phyloP scores from a whole-genome alignment of 495 filamentous ascomycete genomes.

The Aspergillus ostianus region DNA sequence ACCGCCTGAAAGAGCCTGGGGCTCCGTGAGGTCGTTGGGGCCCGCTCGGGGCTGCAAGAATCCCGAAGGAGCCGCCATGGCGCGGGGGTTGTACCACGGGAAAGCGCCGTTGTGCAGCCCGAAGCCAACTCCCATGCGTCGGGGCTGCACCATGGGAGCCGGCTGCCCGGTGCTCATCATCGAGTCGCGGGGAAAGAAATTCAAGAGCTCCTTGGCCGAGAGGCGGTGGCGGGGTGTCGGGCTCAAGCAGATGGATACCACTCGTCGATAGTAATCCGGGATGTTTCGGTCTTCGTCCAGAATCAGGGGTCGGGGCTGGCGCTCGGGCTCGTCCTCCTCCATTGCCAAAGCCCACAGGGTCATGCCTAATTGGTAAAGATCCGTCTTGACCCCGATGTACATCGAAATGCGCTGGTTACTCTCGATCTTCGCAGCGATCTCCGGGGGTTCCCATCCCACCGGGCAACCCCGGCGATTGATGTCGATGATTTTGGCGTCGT shows the following conservation, averaged over 20 bases:
- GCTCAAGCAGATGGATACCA: constrained; percentile 59
- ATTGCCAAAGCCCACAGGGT: constrained; percentile 91
- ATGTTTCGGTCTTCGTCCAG: constrained; percentile 46
- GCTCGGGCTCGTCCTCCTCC: constrained; percentile 86
- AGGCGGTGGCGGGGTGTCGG: constrained; percentile 52
- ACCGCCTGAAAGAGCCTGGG: not conserved
- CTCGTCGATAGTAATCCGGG: constrained; percentile 56
- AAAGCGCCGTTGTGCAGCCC: constrained; percentile 21
- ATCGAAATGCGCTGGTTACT: constrained; percentile 92
- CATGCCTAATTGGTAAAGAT: constrained; percentile 95
- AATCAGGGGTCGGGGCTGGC: constrained; percentile 67
- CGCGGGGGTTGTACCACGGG: constrained; percentile 20
- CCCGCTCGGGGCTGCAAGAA: constrained; percentile 17
- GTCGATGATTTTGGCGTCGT: constrained; percentile 95
- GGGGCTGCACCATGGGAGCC: constrained; percentile 12
- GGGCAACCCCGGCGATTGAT: constrained; percentile 96
- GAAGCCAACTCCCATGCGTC: constrained; percentile 17
- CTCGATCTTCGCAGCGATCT: constrained; percentile 82
- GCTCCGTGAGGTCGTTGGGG: not conserved
- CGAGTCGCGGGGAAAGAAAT: constrained; percentile 41
- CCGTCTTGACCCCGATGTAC: constrained; percentile 98
- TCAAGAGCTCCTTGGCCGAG: constrained; percentile 56
- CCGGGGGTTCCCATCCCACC: constrained; percentile 96
- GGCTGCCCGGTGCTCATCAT: constrained; percentile 4
- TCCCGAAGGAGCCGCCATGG: constrained; percentile 5